Conservation (phyloP, 1,139 yeast species). For the Taiozyma sp. region DNA sequence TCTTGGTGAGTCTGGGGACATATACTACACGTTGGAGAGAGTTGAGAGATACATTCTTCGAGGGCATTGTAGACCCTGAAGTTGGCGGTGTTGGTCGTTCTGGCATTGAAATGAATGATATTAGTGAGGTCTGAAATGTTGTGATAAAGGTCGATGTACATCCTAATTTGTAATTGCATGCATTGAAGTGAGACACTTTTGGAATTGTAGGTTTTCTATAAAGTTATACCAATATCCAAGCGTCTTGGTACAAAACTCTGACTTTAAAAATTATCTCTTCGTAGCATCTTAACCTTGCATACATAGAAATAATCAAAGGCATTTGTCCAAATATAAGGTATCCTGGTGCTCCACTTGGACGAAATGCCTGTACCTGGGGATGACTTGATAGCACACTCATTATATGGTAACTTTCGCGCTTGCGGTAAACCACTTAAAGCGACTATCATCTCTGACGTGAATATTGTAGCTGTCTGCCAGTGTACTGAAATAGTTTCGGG, state of each 20-base stretch:
- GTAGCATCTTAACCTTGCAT: too few relatives aligned
- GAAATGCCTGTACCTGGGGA: too few relatives aligned
- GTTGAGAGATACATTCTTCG: slow-evolving; percentile 74
- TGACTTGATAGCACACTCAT: too few relatives aligned
- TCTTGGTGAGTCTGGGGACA: slow-evolving; percentile 61
- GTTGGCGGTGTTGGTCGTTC: slow-evolving; percentile 9
- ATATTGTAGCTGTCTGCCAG: too few relatives aligned
- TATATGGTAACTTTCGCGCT: too few relatives aligned
- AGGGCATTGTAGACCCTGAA: slow-evolving; percentile 57
- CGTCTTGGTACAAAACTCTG: not conserved
- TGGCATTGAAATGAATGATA: slow-evolving; percentile 15
- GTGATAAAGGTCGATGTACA: not conserved
- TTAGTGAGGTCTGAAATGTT: not conserved
- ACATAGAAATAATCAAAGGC: too few relatives aligned
- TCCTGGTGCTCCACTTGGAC: too few relatives aligned
- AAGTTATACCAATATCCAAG: not conserved
- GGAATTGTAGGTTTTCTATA: not conserved
- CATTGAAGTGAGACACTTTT: not conserved
- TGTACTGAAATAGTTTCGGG: too few relatives aligned
- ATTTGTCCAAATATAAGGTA: too few relatives aligned
- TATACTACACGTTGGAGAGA: slow-evolving; percentile 24
- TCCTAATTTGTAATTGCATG: not conserved
- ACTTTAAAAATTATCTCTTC: too few relatives aligned
- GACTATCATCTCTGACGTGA: too few relatives aligned
- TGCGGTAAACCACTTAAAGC: too few relatives aligned